Conservation (phyloP, 129 eudicot species). For the Calendula officinalis region DNA sequence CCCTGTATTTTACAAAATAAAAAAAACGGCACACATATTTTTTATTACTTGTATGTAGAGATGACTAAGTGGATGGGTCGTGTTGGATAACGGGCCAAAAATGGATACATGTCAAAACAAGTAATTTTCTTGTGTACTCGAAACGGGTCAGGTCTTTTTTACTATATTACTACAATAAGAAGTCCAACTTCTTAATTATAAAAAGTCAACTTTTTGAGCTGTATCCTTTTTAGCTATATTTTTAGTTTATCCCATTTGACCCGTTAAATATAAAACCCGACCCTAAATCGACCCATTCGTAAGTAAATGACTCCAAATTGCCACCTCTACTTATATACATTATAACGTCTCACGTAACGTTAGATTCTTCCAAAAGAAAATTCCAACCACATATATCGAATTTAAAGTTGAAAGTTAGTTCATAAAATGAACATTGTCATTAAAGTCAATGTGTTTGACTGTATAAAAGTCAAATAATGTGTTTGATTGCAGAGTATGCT, state of each 20-base stretch:
- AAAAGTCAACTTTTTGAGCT: too few species aligned
- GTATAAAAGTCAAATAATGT: not conserved
- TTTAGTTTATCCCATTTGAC: not conserved
- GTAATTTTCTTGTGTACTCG: too few species aligned
- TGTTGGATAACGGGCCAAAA: too few species aligned
- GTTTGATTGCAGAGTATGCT: constrained; percentile 58
- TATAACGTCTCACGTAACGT: too few species aligned
- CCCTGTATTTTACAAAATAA: not conserved
- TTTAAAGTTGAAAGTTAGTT: too few species aligned
- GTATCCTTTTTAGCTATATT: not conserved
- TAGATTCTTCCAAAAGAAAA: too few species aligned
- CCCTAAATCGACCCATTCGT: not conserved
- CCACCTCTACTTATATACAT: not conserved
- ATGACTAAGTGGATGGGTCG: too few species aligned
- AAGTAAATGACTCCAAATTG: not conserved
- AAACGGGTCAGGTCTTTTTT: too few species aligned
- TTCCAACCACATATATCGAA: too few species aligned
- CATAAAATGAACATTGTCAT: not conserved
- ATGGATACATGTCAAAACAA: too few species aligned
- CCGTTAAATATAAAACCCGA: not conserved
- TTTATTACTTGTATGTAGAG: not conserved
- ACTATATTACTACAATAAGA: too few species aligned
- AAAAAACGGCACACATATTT: not conserved
- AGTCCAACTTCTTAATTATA: too few species aligned
- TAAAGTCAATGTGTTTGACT: not conserved